Evolutionary conservation across 495 filamentous ascomycete genomes (phyloP).

Genomic region (Hyaloscypha bicolor): DNA sequence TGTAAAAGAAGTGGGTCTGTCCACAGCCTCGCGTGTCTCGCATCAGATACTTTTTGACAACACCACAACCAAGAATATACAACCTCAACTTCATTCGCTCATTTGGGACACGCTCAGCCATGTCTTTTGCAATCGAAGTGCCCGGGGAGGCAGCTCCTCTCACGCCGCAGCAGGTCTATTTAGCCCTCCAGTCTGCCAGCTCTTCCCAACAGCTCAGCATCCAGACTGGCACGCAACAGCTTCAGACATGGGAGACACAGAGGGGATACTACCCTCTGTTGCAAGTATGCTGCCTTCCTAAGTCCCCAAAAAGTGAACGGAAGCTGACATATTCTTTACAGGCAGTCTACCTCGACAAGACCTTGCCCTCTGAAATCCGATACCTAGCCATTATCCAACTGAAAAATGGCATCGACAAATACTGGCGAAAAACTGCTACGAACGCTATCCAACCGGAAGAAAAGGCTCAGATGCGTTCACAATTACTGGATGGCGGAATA

Average conservation of each 20-base stretch:
- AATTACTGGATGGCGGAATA: conserved; percentile 70
- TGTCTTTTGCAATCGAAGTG: conserved; percentile 58
- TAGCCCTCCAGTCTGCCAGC: conserved; percentile 68
- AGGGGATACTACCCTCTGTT: conserved; percentile 75
- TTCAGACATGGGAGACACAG: conserved; percentile 82
- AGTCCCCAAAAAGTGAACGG: conserved; percentile 24
- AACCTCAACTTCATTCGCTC: neutral
- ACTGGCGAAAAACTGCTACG: conserved; percentile 77
- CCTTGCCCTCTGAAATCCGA: conserved; percentile 71
- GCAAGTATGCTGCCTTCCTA: conserved; percentile 55
- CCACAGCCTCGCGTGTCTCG: conserved; percentile 1
- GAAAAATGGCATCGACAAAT: conserved; percentile 94
- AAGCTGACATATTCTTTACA: conserved; percentile 36
- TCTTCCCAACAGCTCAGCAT: conserved; percentile 76
- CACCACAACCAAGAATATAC: conserved; percentile 1
- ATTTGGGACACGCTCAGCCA: conserved; percentile 21
- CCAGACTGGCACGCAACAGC: conserved; percentile 78
- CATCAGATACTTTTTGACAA: conserved; percentile 13
- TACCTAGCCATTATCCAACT: conserved; percentile 91
- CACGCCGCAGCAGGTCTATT: conserved; percentile 66
- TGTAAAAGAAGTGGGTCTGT: neutral
- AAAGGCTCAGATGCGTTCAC: conserved; percentile 71
- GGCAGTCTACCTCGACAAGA: conserved; percentile 78
- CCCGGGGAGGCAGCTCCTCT: conserved; percentile 56
- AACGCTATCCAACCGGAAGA: conserved; percentile 74